These are phyloP conservation scores for Aspergillus asperescens DNA, from an alignment of 495 filamentous ascomycete species.

Conservation along the genomic window DNA sequence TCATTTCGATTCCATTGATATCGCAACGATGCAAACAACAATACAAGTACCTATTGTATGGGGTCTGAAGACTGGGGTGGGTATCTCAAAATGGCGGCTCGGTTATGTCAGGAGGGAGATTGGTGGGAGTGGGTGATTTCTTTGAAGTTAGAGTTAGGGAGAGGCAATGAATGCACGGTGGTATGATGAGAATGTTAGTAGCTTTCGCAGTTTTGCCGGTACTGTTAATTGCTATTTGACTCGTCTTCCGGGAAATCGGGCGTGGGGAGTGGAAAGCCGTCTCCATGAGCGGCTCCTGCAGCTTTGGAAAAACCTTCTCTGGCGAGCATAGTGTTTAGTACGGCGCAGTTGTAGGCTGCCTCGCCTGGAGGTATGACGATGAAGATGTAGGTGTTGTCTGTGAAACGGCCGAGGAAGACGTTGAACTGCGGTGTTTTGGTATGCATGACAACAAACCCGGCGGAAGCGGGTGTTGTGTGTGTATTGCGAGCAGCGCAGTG, in stretches of 20 bases:
- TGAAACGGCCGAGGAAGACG: conserved; percentile 88
- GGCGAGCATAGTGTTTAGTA: conserved; percentile 83
- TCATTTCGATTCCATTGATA: background rate
- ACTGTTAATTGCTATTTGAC: conserved; percentile 1
- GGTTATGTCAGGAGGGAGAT: too few species aligned
- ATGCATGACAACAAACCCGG: conserved; percentile 60
- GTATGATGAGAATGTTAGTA: background rate
- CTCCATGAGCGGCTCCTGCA: conserved; percentile 33
- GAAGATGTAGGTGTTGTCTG: conserved; percentile 93
- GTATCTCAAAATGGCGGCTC: conserved; percentile 9
- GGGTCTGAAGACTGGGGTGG: conserved; percentile 1
- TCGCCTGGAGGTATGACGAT: conserved; percentile 85
- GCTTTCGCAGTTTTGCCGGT: too few species aligned
- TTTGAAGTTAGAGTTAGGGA: too few species aligned
- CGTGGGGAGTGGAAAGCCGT: conserved; percentile 42
- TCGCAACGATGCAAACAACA: background rate
- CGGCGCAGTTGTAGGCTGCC: conserved; percentile 78
- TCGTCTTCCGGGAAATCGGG: conserved; percentile 30
- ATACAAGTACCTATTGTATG: conserved; percentile 3
- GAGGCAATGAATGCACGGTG: too few species aligned
- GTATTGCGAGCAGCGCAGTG: conserved; percentile 63
- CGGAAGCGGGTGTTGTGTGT: conserved; percentile 45
- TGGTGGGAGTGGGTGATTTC: too few species aligned
- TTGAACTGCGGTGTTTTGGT: conserved; percentile 72
- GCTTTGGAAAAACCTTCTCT: conserved; percentile 65